phyloP scores from a whole-genome alignment of 2,329 filamentous ascomycete genomes.

The Talaromyces pinophilus region DNA sequence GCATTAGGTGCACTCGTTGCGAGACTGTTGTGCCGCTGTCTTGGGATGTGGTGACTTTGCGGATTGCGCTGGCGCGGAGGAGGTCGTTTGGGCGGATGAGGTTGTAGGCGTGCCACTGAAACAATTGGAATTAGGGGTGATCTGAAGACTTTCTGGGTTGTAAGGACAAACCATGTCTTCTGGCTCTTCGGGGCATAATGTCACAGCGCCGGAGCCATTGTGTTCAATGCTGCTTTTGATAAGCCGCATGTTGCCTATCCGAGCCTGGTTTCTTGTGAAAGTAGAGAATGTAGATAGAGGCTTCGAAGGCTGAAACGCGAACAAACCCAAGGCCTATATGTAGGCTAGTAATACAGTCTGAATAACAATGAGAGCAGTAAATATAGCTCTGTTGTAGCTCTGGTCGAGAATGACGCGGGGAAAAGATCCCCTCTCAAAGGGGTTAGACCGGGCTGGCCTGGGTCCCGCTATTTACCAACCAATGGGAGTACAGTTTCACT shows the following conservation, averaged over 20 bases:
- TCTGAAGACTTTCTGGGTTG: background rate
- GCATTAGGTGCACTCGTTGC: constrained; percentile 63
- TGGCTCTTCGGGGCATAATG: constrained; percentile 69
- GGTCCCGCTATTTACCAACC: background rate
- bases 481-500: background rate
- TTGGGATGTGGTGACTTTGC: constrained; percentile 62
- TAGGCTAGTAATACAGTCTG: background rate
- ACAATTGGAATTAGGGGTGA: background rate
- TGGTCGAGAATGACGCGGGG: constrained; percentile 20
- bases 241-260: constrained; percentile 59
- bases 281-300: background rate
- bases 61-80: constrained; percentile 66
- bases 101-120: constrained; percentile 73
- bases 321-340: background rate
- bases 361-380: background rate
- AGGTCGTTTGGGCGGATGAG: constrained; percentile 66
- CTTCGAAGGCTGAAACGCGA: background rate
- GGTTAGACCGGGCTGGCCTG: constrained; percentile 14
- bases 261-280: background rate
- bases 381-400: constrained; percentile 7
- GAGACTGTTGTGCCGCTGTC: constrained; percentile 63
- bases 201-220: constrained; percentile 66
- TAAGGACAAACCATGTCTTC: constrained; percentile 67
- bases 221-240: constrained; percentile 68
- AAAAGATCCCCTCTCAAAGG: constrained; percentile 17